Conservation (phyloP, 352 stramenopile genomes). For the Pythium periplocum region DNA sequence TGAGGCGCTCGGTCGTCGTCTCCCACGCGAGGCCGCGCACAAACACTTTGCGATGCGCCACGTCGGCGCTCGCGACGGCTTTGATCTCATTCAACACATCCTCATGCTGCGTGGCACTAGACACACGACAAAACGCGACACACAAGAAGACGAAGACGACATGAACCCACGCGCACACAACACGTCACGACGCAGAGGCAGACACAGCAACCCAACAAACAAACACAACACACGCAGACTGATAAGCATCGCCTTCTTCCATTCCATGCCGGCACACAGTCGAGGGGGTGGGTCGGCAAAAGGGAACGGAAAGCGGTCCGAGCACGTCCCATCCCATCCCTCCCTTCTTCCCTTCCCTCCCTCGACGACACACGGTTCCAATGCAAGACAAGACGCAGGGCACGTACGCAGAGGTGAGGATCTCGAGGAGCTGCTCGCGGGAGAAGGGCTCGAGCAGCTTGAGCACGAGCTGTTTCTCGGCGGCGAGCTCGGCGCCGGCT, state of each 20-base stretch:
- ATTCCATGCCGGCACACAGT: no score
- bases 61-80: slow-evolving; percentile 37
- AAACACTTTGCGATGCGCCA: slow-evolving; percentile 69
- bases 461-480: slow-evolving; percentile 15
- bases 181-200: not conserved
- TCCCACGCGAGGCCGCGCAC: slow-evolving; percentile 59
- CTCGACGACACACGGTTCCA: no score
- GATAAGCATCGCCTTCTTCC: no score
- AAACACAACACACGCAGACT: no score
- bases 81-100: slow-evolving; percentile 58
- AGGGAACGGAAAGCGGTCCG: no score
- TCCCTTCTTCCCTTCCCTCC: no score
- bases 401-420: slow-evolving; percentile 61
- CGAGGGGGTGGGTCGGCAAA: no score
- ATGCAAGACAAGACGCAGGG: not conserved
- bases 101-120: slow-evolving; percentile 56
- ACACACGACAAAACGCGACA: slow-evolving; percentile 6
- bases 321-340: no score
- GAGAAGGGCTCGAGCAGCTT: slow-evolving; percentile 50
- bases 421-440: slow-evolving; percentile 56
- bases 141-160: slow-evolving; percentile 1
- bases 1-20: slow-evolving; percentile 44
- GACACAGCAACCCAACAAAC: no score
- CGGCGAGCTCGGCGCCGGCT: not conserved
- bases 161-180: slow-evolving; percentile 6